A percentile compares a stretch with the other conserved stretches of the same genome.
These are phyloP conservation scores for Akebia trifoliata DNA, from an alignment of 164 flowering plant species.

Conservation along the genomic window DNA sequence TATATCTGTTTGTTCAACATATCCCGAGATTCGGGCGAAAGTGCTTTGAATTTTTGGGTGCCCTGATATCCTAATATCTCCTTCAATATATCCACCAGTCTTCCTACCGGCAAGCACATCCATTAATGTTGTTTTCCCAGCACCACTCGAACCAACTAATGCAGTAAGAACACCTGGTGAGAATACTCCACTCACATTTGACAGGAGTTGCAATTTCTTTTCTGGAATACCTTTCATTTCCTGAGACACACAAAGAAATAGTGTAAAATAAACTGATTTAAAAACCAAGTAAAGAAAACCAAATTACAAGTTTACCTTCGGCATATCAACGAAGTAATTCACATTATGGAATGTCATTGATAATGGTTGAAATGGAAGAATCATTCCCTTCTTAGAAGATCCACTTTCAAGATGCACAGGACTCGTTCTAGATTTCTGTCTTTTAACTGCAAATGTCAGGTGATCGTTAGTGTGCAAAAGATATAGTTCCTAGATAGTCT, in stretches of 20 bases:
- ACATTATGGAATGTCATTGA: constrained; percentile 81
- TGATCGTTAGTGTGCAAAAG: not conserved
- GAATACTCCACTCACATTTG: constrained; percentile 77
- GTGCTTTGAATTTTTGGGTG: constrained; percentile 76
- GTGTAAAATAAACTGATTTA: not conserved
- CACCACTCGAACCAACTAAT: constrained; percentile 94
- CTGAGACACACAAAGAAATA: constrained; percentile 26
- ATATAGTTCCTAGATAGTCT: not conserved
- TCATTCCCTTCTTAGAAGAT: constrained; percentile 63
- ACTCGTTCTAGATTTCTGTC: constrained; percentile 5
- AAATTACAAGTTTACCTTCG: constrained; percentile 43
- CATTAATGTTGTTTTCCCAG: constrained; percentile 95
- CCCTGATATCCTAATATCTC: constrained; percentile 86
- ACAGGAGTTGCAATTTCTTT: constrained; percentile 69
- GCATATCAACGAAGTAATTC: constrained; percentile 88
- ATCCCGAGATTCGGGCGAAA: constrained; percentile 96
- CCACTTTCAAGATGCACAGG: constrained; percentile 14
- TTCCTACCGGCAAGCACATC: constrained; percentile 98
- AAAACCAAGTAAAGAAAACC: constrained; percentile 3
- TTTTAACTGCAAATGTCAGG: constrained; percentile 23
- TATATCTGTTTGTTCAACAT: constrained; percentile 92
- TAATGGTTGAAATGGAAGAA: constrained; percentile 82
- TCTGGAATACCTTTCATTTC: constrained; percentile 79
- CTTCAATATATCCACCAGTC: constrained; percentile 94
- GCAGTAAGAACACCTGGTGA: constrained; percentile 97